These are phyloP conservation scores for Trichoderma simmonsii DNA, from an alignment of 2,329 filamentous ascomycete genomes.

Conservation along the genomic window DNA sequence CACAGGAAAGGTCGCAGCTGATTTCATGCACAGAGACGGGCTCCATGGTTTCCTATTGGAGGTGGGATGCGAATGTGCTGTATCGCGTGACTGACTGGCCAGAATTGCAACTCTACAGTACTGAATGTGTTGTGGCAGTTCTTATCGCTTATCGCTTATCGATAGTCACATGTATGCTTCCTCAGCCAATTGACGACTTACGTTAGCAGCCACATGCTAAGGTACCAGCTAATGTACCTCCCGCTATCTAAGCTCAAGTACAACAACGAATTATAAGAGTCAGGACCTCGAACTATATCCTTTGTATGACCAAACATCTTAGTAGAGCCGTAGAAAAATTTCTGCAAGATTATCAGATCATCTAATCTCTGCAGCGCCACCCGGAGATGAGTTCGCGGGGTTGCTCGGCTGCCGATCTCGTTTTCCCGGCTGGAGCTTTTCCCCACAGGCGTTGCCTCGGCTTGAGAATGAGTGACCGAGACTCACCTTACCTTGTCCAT, in stretches of 20 bases:
- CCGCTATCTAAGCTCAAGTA: background rate
- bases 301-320: background rate
- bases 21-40: background rate
- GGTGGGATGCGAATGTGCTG: background rate
- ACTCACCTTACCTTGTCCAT: background rate
- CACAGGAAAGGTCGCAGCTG: slow-evolving; percentile 33
- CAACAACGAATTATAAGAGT: background rate
- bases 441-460: slow-evolving; percentile 13
- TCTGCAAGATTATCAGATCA: background rate
- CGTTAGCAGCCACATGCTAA: background rate
- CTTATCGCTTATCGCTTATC: slow-evolving; percentile 9
- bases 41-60: slow-evolving; percentile 15
- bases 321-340: background rate
- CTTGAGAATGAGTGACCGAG: background rate
- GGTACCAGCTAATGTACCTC: background rate
- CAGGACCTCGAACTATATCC: background rate
- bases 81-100: slow-evolving; percentile 4
- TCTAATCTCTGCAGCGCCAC: background rate
- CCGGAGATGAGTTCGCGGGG: slow-evolving; percentile 7
- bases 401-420: slow-evolving; percentile 6
- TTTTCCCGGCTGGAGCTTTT: background rate
- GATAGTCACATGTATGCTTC: background rate
- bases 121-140: background rate
- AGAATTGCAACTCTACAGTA: background rate
- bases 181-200: background rate